Percentiles rank a stretch among this genome's conserved stretches.
Conservation (phyloP, 768 basidiomycete genomes). For the Trametes coccinea region DNA sequence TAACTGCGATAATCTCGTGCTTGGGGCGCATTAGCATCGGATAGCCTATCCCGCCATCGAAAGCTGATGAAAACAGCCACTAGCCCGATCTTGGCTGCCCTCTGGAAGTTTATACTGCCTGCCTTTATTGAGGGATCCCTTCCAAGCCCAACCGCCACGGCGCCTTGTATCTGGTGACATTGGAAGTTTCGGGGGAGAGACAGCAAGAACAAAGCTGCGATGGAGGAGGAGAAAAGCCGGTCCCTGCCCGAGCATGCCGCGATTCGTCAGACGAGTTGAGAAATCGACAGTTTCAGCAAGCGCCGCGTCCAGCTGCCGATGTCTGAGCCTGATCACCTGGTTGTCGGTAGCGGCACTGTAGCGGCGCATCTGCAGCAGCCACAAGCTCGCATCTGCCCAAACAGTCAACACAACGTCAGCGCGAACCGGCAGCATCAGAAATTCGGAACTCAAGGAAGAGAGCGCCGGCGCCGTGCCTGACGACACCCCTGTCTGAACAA, state of each 20-base stretch:
- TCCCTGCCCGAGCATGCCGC: not conserved
- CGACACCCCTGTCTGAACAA: not conserved
- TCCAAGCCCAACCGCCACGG: not conserved
- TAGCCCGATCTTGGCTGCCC: slow-evolving; percentile 5
- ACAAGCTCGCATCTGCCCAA: not conserved
- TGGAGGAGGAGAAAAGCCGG: slow-evolving; percentile 1
- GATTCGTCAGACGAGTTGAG: not conserved
- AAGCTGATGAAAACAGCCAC: not conserved
- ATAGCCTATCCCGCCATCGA: slow-evolving; percentile 3
- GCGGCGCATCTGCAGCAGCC: not conserved
- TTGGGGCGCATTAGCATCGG: slow-evolving; percentile 12
- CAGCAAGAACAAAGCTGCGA: not conserved
- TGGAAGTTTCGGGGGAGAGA: not conserved
- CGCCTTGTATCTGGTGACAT: not conserved
- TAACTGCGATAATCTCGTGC: slow-evolving; percentile 11
- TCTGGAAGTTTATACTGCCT: slow-evolving; percentile 3
- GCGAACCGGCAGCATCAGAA: not conserved
- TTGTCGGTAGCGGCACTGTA: not conserved
- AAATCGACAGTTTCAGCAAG: not conserved
- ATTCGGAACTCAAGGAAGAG: not conserved
- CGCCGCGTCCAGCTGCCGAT: not conserved
- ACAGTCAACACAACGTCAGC: not conserved
- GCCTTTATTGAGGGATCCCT: slow-evolving; percentile 5
- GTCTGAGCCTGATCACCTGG: not conserved
- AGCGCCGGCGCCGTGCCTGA: not conserved